Conservation (phyloP, 2,329 filamentous ascomycete species). For the Chrysoporthe austroafricana region DNA sequence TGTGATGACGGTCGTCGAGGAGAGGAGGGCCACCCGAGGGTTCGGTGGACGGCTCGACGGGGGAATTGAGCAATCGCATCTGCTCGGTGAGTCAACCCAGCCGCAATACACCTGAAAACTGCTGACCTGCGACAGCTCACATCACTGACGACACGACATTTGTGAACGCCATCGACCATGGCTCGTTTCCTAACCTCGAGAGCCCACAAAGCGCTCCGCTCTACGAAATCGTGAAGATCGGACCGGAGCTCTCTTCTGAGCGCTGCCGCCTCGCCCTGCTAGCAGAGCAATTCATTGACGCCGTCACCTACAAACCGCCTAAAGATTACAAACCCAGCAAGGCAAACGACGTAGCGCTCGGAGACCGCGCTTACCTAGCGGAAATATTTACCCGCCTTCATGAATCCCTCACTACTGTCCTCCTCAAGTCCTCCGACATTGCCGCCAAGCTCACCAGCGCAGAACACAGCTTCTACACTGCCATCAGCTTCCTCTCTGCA, state of each 20-base stretch:
- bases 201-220: conserved; percentile 43
- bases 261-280: conserved; percentile 55
- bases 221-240: conserved; percentile 51
- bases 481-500: conserved; percentile 46
- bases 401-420: conserved; percentile 46
- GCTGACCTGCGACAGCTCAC: conserved; percentile 40
- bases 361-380: conserved; percentile 50
- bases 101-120: conserved; percentile 11
- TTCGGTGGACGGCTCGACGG: conserved; percentile 44
- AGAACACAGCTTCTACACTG: conserved; percentile 50
- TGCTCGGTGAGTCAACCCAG: conserved; percentile 48
- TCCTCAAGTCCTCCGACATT: conserved; percentile 38
- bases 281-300: conserved; percentile 55
- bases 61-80: conserved; percentile 47
- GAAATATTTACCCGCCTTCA: conserved; percentile 48
- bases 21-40: conserved; percentile 50
- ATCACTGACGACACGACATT: conserved; percentile 46
- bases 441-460: conserved; percentile 42
- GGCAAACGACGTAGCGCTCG: conserved; percentile 39
- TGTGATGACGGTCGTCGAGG: conserved; percentile 57
- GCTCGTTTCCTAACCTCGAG: conserved; percentile 54
- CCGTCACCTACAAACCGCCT: conserved; percentile 52
- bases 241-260: conserved; percentile 54
- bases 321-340: conserved; percentile 54
- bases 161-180: conserved; percentile 54